Percentiles rank a stretch among this genome's conserved stretches.
Evolutionary conservation across 2,329 filamentous ascomycete genomes (phyloP).

Genomic region (Decorospora gaudefroyi): DNA sequence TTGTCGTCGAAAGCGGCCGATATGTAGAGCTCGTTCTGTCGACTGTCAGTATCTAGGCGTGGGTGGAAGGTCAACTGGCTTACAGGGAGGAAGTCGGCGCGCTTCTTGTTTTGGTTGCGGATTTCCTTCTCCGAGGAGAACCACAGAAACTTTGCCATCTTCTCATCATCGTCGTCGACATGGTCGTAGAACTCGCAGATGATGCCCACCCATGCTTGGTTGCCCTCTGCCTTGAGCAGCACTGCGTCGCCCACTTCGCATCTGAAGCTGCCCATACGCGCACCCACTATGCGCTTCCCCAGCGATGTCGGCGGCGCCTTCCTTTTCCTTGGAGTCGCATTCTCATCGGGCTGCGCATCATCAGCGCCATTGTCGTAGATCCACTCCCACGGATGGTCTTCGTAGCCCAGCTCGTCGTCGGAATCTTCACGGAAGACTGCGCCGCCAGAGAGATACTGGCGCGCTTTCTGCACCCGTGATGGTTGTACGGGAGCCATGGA

Average conservation of each 20-base stretch:
- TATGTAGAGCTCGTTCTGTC: constrained; percentile 86
- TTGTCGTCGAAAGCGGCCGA: constrained; percentile 87
- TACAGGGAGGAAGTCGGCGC: constrained; percentile 75
- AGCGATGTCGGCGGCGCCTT: constrained; percentile 27
- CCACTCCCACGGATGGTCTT: constrained; percentile 59
- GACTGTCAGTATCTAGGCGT: constrained; percentile 19
- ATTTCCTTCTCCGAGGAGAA: constrained; percentile 92
- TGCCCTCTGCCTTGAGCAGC: constrained; percentile 84
- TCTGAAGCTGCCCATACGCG: constrained; percentile 78
- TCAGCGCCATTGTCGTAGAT: constrained; percentile 55
- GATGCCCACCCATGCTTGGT: constrained; percentile 90
- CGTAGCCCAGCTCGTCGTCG: constrained; percentile 75
- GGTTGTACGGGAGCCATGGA: constrained; percentile 49
- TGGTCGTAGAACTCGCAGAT: constrained; percentile 81
- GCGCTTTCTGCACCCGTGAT: constrained; percentile 53
- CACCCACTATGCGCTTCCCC: constrained; percentile 69
- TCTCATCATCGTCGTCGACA: constrained; percentile 61
- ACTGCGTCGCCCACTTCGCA: constrained; percentile 83
- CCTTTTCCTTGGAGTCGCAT: constrained; percentile 42
- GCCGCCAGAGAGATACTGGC: constrained; percentile 59
- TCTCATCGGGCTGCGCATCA: constrained; percentile 22
- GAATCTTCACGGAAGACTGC: constrained; percentile 77
- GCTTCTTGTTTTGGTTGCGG: constrained; percentile 78
- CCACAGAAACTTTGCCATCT: constrained; percentile 91
- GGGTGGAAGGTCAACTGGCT: constrained; percentile 16